A percentile compares a stretch with the other conserved stretches of the same genome.
Evolutionary conservation across 2,329 filamentous ascomycete species (phyloP).

Genomic region (Colletotrichum cordylinicola): DNA sequence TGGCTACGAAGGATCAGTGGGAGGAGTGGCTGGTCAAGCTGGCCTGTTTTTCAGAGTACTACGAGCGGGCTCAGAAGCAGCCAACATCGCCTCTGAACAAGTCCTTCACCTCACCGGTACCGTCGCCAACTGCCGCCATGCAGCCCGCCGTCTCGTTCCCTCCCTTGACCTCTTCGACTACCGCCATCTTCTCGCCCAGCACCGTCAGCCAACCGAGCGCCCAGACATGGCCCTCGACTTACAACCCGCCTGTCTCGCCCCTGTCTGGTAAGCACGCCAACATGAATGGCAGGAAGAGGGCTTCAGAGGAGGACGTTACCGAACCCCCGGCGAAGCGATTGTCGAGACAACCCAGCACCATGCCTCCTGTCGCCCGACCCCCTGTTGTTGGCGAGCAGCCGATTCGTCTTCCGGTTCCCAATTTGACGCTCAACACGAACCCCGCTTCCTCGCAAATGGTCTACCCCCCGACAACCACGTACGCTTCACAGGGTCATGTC

Average conservation of each 20-base stretch:
- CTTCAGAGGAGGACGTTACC: conserved; percentile 52
- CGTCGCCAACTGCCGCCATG: conserved; percentile 51
- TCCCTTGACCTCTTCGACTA: conserved; percentile 37
- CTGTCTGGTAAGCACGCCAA: conserved; percentile 47
- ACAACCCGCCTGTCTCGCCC: conserved; percentile 51
- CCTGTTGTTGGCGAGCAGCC: conserved; percentile 30
- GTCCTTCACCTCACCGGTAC: conserved; percentile 49
- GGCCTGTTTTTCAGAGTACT: conserved; percentile 82
- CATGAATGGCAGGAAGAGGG: conserved; percentile 54
- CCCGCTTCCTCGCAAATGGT: conserved; percentile 27
- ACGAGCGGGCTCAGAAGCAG: conserved; percentile 67
- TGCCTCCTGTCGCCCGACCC: conserved; percentile 7
- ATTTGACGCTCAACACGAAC: conserved; percentile 69
- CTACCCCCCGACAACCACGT: conserved; percentile 43
- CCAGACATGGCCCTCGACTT: conserved; percentile 43
- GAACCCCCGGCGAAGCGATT: conserved; percentile 63
- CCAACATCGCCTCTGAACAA: conserved; percentile 42
- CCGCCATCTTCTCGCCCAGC: conserved; percentile 46
- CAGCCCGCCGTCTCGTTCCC: conserved; percentile 33
- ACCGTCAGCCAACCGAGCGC: conserved; percentile 32
- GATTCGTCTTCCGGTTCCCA: conserved; percentile 70
- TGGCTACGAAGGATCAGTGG: conserved; percentile 88
- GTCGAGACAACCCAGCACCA: conserved; percentile 32
- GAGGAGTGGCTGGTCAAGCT: conserved; percentile 84
- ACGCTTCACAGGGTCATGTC: conserved; percentile 49